These are phyloP conservation scores for Daedaleopsis sinensis DNA, from an alignment of 768 basidiomycete genomes.

Conservation along the genomic window DNA sequence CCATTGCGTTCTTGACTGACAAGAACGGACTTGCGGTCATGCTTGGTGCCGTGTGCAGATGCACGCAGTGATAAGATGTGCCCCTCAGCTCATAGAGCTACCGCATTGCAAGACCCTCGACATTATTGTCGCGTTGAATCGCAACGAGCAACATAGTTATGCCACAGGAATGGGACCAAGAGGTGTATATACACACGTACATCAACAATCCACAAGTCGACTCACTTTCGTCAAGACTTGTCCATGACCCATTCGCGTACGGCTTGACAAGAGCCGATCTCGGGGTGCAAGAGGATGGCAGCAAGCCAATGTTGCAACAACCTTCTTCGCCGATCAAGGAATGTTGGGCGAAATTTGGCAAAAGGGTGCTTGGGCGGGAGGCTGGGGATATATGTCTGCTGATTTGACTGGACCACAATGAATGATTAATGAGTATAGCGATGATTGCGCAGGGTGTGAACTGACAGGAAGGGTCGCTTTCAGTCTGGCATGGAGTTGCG, in stretches of 20 bases:
- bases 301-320: slow-evolving; percentile 70
- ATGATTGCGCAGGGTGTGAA: neutral
- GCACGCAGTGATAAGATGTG: no score
- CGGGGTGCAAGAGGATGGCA: slow-evolving; percentile 66
- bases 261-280: slow-evolving; percentile 62
- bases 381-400: slow-evolving; percentile 51
- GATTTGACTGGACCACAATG: slow-evolving; percentile 40
- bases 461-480: slow-evolving; percentile 56
- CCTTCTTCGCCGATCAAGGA: slow-evolving; percentile 64
- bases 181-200: neutral
- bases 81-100: no score
- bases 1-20: no score
- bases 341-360: slow-evolving; percentile 65
- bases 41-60: no score
- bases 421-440: slow-evolving; percentile 1
- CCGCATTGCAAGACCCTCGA: no score
- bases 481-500: slow-evolving; percentile 51
- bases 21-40: no score
- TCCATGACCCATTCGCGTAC: slow-evolving; percentile 67
- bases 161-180: neutral
- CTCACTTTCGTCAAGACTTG: slow-evolving; percentile 1
- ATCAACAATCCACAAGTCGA: neutral
- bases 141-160: no score
- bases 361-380: slow-evolving; percentile 74
- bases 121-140: no score